A percentile compares a stretch with the other conserved stretches of the same genome.
phyloP scores from a whole-genome alignment of 2,329 filamentous ascomycete species.

The Rhinocladiella mackenziei region DNA sequence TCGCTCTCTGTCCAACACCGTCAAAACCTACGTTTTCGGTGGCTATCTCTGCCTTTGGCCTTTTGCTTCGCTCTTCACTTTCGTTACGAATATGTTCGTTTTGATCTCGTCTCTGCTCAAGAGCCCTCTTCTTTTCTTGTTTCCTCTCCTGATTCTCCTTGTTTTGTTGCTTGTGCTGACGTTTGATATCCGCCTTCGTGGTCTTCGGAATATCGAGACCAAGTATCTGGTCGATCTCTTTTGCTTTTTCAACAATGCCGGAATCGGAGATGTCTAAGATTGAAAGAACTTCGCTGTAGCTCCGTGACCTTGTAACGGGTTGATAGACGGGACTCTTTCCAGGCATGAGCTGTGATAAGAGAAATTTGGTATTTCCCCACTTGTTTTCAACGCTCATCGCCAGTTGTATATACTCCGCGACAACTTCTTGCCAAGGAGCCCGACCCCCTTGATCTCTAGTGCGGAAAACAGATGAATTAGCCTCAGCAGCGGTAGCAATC shows the following conservation, averaged over 20 bases:
- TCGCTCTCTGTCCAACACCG: conserved; percentile 24
- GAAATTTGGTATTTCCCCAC: conserved; percentile 89
- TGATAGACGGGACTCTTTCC: conserved; percentile 66
- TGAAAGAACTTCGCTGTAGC: conserved; percentile 66
- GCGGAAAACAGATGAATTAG: conserved; percentile 85
- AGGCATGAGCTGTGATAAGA: conserved; percentile 79
- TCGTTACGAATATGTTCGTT: conserved; percentile 2
- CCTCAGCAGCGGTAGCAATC: conserved; percentile 91
- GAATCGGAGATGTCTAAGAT: conserved; percentile 59
- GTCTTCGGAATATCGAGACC: conserved; percentile 50
- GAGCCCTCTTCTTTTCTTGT: conserved; percentile 22
- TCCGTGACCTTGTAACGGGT: conserved; percentile 61
- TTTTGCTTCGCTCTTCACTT: conserved; percentile 21
- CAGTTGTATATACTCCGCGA: conserved; percentile 67
- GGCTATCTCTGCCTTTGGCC: conserved; percentile 27
- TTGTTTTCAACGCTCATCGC: conserved; percentile 77
- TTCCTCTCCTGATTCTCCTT: conserved; percentile 22
- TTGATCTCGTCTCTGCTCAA: conserved; percentile 9
- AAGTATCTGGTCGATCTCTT: conserved; percentile 60
- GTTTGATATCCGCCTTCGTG: conserved; percentile 28
- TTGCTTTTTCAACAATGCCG: conserved; percentile 57
- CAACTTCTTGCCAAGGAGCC: conserved; percentile 71
- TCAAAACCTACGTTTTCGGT: conserved; percentile 29
- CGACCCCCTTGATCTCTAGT: conserved; percentile 64
- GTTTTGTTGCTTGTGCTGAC: conserved; percentile 25